A percentile compares a stretch with the other conserved stretches of the same genome.
These are phyloP conservation scores for Globomyces sp. DNA, from an alignment of 371 early-diverging fungal genomes.

Conservation along the genomic window DNA sequence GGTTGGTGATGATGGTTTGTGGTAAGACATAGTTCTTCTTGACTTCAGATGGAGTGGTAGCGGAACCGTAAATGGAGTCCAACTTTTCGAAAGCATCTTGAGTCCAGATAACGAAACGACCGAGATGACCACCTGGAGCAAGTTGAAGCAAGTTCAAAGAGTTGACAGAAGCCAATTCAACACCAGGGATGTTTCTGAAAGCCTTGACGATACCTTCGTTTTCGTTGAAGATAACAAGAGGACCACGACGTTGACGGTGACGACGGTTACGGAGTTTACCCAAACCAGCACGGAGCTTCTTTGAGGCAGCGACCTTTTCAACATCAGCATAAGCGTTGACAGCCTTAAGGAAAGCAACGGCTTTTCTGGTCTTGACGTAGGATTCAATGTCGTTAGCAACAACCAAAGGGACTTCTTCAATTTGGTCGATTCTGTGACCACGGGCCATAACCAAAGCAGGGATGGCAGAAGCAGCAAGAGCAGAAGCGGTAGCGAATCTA, in stretches of 20 bases:
- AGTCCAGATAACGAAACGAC: slow-evolving; percentile 99
- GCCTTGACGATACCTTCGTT: slow-evolving; percentile 96
- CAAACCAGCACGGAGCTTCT: slow-evolving; percentile 97
- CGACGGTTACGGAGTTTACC: slow-evolving; percentile 99
- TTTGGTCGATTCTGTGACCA: slow-evolving; percentile 96
- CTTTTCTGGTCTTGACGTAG: slow-evolving; percentile 95
- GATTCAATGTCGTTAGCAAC: slow-evolving; percentile 80
- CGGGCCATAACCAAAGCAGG: slow-evolving; percentile 97
- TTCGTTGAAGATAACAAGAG: slow-evolving; percentile 95
- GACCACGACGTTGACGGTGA: slow-evolving; percentile 97
- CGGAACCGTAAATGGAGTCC: slow-evolving; percentile 93
- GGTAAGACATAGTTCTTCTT: slow-evolving; percentile 96
- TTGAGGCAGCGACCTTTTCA: slow-evolving; percentile 95
- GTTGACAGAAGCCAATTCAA: slow-evolving; percentile 91
- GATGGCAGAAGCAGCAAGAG: slow-evolving; percentile 97
- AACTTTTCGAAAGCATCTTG: slow-evolving; percentile 94
- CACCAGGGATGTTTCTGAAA: slow-evolving; percentile 99
- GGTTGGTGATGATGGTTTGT: slow-evolving; percentile 83
- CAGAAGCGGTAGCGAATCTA: slow-evolving; percentile 98
- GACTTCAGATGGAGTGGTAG: slow-evolving; percentile 73
- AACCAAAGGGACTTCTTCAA: slow-evolving; percentile 98
- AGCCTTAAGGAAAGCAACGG: slow-evolving; percentile 88
- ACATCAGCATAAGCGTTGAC: slow-evolving; percentile 96
- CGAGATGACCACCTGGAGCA: slow-evolving; percentile 99
- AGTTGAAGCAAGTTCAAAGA: slow-evolving; percentile 97